phyloP scores from a whole-genome alignment of 2,329 filamentous ascomycete genomes.

The Fusarium kyushuense region DNA sequence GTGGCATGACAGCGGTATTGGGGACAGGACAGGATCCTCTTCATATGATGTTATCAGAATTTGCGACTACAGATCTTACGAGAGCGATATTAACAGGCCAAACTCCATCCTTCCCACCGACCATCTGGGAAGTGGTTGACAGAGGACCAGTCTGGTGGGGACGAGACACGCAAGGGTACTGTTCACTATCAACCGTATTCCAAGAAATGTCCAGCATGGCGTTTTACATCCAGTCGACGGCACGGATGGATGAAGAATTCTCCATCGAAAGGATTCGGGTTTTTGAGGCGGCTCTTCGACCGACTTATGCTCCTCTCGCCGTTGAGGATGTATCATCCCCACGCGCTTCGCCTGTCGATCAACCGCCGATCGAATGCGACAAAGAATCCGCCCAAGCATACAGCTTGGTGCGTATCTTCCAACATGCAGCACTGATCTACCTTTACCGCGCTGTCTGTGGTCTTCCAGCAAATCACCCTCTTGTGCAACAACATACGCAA shows the following conservation, averaged over 20 bases:
- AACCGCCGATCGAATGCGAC: constrained; percentile 27
- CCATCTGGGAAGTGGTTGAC: constrained; percentile 56
- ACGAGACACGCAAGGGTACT: constrained; percentile 51
- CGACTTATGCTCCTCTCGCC: constrained; percentile 46
- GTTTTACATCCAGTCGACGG: constrained; percentile 45
- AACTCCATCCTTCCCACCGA: constrained; percentile 53
- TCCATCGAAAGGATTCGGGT: constrained; percentile 48
- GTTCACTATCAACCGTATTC: constrained; percentile 53
- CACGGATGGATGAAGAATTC: constrained; percentile 36
- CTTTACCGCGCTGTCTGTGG: constrained; percentile 58
- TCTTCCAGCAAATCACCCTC: constrained; percentile 53
- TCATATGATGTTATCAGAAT: constrained; percentile 58
- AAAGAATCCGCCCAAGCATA: constrained; percentile 51
- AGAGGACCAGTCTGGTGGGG: constrained; percentile 59
- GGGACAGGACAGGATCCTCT: constrained; percentile 47
- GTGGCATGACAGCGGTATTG: constrained; percentile 46
- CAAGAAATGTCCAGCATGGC: constrained; percentile 50
- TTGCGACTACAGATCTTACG: constrained; percentile 58
- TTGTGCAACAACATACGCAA: constrained; percentile 56
- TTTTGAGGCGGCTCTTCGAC: constrained; percentile 47
- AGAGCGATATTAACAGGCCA: constrained; percentile 56
- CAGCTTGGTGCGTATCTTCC: constrained; percentile 56
- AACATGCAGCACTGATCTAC: constrained; percentile 57
- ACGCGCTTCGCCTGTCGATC: not conserved
- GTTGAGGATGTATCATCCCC: constrained; percentile 41